Percentiles rank a stretch among this genome's conserved stretches.
These are phyloP conservation scores for Akanthomyces muscarius DNA, from an alignment of 2,329 filamentous ascomycete genomes.

Conservation along the genomic window DNA sequence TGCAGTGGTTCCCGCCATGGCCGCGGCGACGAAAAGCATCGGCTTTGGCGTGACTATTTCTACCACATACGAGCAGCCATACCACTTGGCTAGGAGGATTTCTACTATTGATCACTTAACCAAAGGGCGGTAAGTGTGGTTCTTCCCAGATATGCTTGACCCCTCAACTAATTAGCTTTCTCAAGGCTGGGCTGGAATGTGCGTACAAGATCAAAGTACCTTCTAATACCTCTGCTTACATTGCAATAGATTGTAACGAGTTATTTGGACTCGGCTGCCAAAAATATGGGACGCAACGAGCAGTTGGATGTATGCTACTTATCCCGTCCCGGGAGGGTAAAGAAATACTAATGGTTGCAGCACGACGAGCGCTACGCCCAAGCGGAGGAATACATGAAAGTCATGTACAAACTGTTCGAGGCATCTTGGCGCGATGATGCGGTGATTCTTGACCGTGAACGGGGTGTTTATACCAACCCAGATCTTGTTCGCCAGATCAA, in stretches of 20 bases:
- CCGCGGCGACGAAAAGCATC: slow-evolving; percentile 62
- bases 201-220: neutral
- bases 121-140: slow-evolving; percentile 37
- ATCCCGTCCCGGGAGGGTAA: neutral
- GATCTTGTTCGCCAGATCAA: slow-evolving; percentile 57
- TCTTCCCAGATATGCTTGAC: neutral
- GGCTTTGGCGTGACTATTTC: slow-evolving; percentile 65
- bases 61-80: slow-evolving; percentile 67
- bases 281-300: slow-evolving; percentile 55
- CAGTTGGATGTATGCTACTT: slow-evolving; percentile 37
- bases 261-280: slow-evolving; percentile 63
- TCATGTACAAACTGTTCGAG: slow-evolving; percentile 57
- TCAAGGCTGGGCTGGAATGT: slow-evolving; percentile 38
- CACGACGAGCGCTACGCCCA: slow-evolving; percentile 51
- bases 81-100: slow-evolving; percentile 60
- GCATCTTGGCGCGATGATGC: slow-evolving; percentile 59
- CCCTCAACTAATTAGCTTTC: neutral
- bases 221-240: neutral
- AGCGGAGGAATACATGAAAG: slow-evolving; percentile 55
- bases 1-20: slow-evolving; percentile 59
- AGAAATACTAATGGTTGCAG: neutral
- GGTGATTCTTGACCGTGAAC: slow-evolving; percentile 50
- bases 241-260: slow-evolving; percentile 54
- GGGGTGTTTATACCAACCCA: slow-evolving; percentile 42
- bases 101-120: slow-evolving; percentile 65